phyloP scores from a whole-genome alignment of 2,329 filamentous ascomycete genomes.

The Neonectria neomacrospora region DNA sequence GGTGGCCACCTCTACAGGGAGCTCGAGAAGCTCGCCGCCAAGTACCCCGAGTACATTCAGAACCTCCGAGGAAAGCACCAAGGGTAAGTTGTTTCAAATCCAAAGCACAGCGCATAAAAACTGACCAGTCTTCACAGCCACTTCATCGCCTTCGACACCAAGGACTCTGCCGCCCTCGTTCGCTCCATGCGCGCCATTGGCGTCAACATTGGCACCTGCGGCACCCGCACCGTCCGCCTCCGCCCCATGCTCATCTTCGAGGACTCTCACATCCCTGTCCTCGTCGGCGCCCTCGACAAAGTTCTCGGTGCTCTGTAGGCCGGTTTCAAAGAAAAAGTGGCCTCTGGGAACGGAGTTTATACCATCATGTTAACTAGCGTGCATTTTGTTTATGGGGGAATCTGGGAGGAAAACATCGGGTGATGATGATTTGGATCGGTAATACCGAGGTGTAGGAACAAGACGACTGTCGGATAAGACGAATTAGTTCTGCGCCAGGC shows the following conservation, averaged over 20 bases:
- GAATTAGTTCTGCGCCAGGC: conserved; percentile 38
- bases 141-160: conserved; percentile 84
- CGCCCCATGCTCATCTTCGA: conserved; percentile 87
- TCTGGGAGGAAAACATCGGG: conserved; percentile 21
- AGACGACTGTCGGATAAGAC: conserved; percentile 36
- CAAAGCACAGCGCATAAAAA: neutral
- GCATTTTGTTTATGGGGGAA: conserved; percentile 37
- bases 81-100: conserved; percentile 49
- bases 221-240: conserved; percentile 74
- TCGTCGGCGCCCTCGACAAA: conserved; percentile 45
- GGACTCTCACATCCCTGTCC: conserved; percentile 66
- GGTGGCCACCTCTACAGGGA: conserved; percentile 76
- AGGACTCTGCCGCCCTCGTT: conserved; percentile 74
- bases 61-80: conserved; percentile 82
- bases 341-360: conserved; percentile 27
- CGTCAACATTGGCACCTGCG: conserved; percentile 82
- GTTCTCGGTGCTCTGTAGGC: conserved; percentile 44
- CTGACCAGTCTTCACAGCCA: conserved; percentile 54
- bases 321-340: conserved; percentile 21
- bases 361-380: conserved; percentile 43
- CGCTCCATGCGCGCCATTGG: conserved; percentile 77
- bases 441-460: conserved; percentile 38
- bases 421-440: conserved; percentile 33
- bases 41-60: conserved; percentile 75
- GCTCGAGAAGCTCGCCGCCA: conserved; percentile 69